Percentiles rank a stretch among this genome's conserved stretches.
These are phyloP conservation scores for Takashimella koratensis DNA, from an alignment of 1,284 basidiomycete genomes.

Conservation along the genomic window DNA sequence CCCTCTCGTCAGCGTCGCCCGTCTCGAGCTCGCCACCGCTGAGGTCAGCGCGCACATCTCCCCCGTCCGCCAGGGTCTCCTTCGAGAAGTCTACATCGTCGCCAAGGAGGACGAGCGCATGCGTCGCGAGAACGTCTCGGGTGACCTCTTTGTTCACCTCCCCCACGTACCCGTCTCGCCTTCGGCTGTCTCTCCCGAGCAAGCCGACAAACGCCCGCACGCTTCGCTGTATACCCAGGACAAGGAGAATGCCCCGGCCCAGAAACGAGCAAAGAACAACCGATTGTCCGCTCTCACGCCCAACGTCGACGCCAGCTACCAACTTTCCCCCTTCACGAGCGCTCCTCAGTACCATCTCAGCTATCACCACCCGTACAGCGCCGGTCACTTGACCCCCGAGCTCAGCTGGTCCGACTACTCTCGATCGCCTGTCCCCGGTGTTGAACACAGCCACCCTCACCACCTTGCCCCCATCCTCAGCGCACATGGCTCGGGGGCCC, in stretches of 20 bases:
- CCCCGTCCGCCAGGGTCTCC: constrained; percentile 49
- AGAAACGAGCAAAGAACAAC: not conserved
- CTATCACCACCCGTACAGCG: constrained; percentile 20
- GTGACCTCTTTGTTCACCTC: constrained; percentile 28
- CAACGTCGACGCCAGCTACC: constrained; percentile 7
- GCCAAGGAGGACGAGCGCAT: constrained; percentile 49
- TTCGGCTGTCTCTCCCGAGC: constrained; percentile 21
- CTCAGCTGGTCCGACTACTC: constrained; percentile 22
- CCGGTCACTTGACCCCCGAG: constrained; percentile 10
- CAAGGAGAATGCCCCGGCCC: constrained; percentile 23
- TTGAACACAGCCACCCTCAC: constrained; percentile 9
- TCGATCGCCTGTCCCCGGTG: constrained; percentile 24
- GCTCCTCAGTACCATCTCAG: constrained; percentile 15
- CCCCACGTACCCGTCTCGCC: constrained; percentile 26
- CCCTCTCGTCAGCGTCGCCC: constrained; percentile 44
- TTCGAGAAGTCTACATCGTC: constrained; percentile 54
- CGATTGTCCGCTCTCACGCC: not conserved
- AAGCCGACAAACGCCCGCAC: constrained; percentile 19
- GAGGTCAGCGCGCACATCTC: constrained; percentile 52
- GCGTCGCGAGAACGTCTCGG: constrained; percentile 7
- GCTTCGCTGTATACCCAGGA: constrained; percentile 17
- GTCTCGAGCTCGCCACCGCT: constrained; percentile 53
- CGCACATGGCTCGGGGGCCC: constrained; percentile 3
- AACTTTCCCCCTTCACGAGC: constrained; percentile 16
- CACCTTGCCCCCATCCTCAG: constrained; percentile 32